Base-by-base conservation (phyloP, 345 rosid genomes). In the Gossypium raimondii region DNA sequence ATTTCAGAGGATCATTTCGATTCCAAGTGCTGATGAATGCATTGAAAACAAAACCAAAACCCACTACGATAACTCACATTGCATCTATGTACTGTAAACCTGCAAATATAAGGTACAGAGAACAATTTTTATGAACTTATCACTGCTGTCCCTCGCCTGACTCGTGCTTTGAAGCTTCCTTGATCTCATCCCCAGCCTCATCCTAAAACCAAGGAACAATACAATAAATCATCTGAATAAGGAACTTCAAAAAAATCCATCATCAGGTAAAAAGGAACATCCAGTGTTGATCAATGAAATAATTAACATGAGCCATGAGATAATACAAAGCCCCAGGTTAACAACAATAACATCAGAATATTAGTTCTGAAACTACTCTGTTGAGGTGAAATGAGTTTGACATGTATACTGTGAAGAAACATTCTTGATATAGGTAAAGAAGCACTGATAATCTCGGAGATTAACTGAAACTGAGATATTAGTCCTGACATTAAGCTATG, bases 161-260 rank as follows among this genome's bases (percentile, higher is more conserved):
- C 45, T 90, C 96, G 20, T 27, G 85, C 66, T 95, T 95, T 34
- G 94, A 83, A 29, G 90, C 86, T 81, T 95, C 98, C 86, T 90
- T 91, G 82, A 90, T 89, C 84, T 95, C 98, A 55, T 95, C 97
- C 60, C 89, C 93, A 16, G 84, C 91, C 10, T 95, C 98, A 64
- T 95, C 96, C 96, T 90, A 65, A 53, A 81, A 78, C 44, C 11
- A 44, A 47, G 25, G 72, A 29, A 41, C 45, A 22, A 55, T 27
- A 20, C 1, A 50, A 16, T 4, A 29, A 59, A 70, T 41, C 25
- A 27, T 14, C 73, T 8, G 9, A 12, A 24, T 9, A 45, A 7
- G 9, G 34, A 50, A 25, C 55, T 50, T 0, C 41, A 38, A 11
- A 43, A 8, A 50, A 43, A 50, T 17, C 29, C 43, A 47, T 13